These are phyloP conservation scores for Didymella sp. DNA, from an alignment of 2,329 filamentous ascomycete genomes.

Conservation along the genomic window DNA sequence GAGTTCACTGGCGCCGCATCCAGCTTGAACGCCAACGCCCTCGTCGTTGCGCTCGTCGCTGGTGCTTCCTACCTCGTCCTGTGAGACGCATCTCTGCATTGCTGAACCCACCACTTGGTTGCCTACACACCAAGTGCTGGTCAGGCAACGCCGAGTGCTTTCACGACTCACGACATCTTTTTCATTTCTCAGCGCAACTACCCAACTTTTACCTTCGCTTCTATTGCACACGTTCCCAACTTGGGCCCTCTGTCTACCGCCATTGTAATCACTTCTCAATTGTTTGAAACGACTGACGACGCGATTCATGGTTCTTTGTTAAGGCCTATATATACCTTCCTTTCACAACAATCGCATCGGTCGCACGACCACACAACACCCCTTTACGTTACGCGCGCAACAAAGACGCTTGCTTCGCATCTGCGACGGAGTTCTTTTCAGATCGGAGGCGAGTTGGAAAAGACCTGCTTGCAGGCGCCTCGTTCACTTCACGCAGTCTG, in stretches of 20 bases:
- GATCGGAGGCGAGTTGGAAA: background rate
- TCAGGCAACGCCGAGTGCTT: constrained; percentile 21
- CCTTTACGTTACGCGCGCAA: constrained; percentile 18
- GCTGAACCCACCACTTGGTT: constrained; percentile 15
- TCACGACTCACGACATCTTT: constrained; percentile 35
- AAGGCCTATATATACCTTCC: constrained; percentile 19
- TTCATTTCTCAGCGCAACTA: constrained; percentile 19
- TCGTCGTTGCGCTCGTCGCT: constrained; percentile 32
- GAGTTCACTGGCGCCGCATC: constrained; percentile 47
- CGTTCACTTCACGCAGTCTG: constrained; percentile 18
- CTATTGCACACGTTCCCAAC: constrained; percentile 24
- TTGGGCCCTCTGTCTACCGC: constrained; percentile 25
- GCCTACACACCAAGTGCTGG: constrained; percentile 22
- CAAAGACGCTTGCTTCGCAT: constrained; percentile 28
- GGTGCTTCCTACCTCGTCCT: constrained; percentile 47
- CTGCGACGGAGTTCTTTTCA: constrained; percentile 7
- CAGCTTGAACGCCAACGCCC: constrained; percentile 27
- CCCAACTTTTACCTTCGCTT: constrained; percentile 20
- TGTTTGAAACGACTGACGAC: constrained; percentile 43
- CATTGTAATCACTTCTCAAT: constrained; percentile 37
- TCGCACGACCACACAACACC: background rate
- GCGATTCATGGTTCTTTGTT: constrained; percentile 9
- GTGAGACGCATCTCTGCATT: constrained; percentile 31
- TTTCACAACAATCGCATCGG: constrained; percentile 5
- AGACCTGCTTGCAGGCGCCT: constrained; percentile 16